Evolutionary conservation across 805 yeast species (phyloP), one percentile per base, ranked within the genome.

Genomic region (Candida khao-thaluensis): DNA sequence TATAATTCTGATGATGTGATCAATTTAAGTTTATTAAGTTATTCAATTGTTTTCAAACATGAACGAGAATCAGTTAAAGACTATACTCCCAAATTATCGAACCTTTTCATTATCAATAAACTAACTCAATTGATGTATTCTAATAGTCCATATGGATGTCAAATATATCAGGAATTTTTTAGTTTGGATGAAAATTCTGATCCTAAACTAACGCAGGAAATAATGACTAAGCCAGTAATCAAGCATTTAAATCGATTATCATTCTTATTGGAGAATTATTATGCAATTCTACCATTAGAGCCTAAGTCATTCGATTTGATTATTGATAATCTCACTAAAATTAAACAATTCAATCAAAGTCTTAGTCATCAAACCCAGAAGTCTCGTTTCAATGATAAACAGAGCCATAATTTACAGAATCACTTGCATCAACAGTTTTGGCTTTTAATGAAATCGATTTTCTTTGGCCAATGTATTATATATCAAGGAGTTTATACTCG

Each of bases 231-330:
- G 21, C 82, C 83, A 0, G 69, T 69, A 1, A 43, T 73, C 20
- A 73, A 69, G 40, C 77, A 77, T 45, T 48, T 79, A 30, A 77
- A 69, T 51, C 61, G 71, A 32, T 44, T 80, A 15, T 69, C 83
- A 0, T 64, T 68, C 32, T 48, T 80, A 2, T 47, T 73, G 26
- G 75, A 72, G 40, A 57, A 56, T 9, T 62, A 60, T 38, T 51
- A 65, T 20, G 39, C 45, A n/a, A 33, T 39, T 3, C 45, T 52
- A 10, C 45, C 48, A 4, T 17, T 49, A 18, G 35, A 39, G 9
- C 40, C 36, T 2, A 41, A 25, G 4, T 47, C 56, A 5, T 50
- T 43, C 25, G 51, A 52, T 0, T 35, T 59, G n/a, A 48, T 60
- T 5, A 14, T 44, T 26, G 50, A 49, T 5, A 40, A 50, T 3